Evolutionary conservation across 2,329 filamentous ascomycete genomes (phyloP), one percentile per base, ranked within the genome.

Genomic region (Lachnellula subtilissima): DNA sequence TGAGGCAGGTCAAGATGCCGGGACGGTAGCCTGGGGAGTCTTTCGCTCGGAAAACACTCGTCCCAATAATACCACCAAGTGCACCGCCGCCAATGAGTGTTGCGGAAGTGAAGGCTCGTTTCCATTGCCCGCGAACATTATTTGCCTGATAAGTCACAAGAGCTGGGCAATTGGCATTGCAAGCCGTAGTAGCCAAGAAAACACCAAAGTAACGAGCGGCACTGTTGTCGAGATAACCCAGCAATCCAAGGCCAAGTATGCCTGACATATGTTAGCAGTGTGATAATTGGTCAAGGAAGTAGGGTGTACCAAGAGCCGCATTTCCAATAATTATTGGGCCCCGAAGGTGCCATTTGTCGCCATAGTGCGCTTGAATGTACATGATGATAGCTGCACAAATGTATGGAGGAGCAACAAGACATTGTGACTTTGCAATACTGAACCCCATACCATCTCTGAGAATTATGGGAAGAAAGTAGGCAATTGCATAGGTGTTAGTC

Each of bases 381-480:
- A 79, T 79, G 23, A 75, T 60, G 35, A 79, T 69, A 3, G 73
- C 75, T 4, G 78, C 76, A 36, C 78, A 74, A 14, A 69, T 70
- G 62, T 77, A 80, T 1, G 78, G 77, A 3, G 78, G 79, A 1
- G 82, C 79, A 22, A 78, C 74, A 4, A 85, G 74, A 58, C 80
- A 82, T 63, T 84, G 81, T 0, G 79, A 70, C 40, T 71, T 73
- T 2, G 71, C 79, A 12, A 79, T 70, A 32, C 67, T 70, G 70
- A 82, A 85, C 6, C 77, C 77, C 76, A 85, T 78, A 17, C 78
- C 78, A 23, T 72, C 67, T 15, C 50, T 15, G 5, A 95, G 81
- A 64, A 94, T 89, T 65, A 92, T 82, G 6, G 89, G 89, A 4
- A 92, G 73, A 67, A 92, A 93, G 71, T 88, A 93, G 2, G 88